Percentiles rank a stretch among this genome's conserved stretches.
Evolutionary conservation across 2,329 filamentous ascomycete genomes (phyloP).

Genomic region (Penicillium sp.): DNA sequence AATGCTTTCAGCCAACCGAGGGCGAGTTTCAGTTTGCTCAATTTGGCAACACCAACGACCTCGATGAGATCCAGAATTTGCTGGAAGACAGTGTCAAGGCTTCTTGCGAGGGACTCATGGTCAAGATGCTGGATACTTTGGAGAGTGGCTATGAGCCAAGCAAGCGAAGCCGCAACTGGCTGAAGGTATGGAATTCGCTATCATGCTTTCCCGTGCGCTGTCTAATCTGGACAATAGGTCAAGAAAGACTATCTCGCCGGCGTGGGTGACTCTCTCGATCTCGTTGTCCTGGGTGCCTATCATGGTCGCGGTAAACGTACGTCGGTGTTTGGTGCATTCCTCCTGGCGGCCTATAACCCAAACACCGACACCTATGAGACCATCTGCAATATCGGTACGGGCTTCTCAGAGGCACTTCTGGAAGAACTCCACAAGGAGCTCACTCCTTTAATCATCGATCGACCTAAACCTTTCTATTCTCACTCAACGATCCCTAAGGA

Average conservation of each 20-base stretch:
- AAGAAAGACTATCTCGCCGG: conserved; percentile 98
- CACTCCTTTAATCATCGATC: conserved; percentile 75
- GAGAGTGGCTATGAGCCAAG: conserved; percentile 96
- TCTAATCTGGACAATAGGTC: conserved; percentile 54
- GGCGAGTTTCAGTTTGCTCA: conserved; percentile 92
- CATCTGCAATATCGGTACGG: conserved; percentile 97
- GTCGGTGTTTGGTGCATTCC: conserved; percentile 90
- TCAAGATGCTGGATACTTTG: conserved; percentile 94
- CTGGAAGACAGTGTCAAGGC: conserved; percentile 94
- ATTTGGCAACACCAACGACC: conserved; percentile 77
- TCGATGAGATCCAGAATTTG: conserved; percentile 90
- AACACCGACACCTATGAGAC: conserved; percentile 81
- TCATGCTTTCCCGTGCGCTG: not conserved
- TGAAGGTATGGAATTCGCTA: conserved; percentile 63
- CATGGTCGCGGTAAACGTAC: conserved; percentile 93
- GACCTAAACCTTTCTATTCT: conserved; percentile 88
- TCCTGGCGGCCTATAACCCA: conserved; percentile 89
- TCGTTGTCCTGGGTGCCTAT: conserved; percentile 94
- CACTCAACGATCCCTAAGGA: conserved; percentile 83
- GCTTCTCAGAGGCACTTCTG: conserved; percentile 92
- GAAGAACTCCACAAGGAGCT: conserved; percentile 78
- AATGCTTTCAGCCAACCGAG: conserved; percentile 72
- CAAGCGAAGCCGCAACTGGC: conserved; percentile 95
- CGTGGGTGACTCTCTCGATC: conserved; percentile 90
- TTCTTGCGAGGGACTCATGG: conserved; percentile 96